Evolutionary conservation across 1,284 basidiomycete species (phyloP), one percentile per base, ranked within the genome.

Genomic region (Serendipita sp.): DNA sequence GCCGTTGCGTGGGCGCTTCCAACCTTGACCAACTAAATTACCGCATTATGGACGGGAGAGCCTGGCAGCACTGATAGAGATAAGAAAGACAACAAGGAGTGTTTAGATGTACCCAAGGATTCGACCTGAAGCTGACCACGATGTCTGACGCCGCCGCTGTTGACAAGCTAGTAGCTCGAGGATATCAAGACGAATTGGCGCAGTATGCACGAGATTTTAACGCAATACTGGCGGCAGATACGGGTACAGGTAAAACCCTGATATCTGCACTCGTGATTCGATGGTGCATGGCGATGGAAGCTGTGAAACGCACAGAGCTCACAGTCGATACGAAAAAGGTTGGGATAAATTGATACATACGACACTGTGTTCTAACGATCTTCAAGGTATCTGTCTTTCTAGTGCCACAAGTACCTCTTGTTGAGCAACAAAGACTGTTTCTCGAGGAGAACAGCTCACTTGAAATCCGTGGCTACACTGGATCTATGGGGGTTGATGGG

Each of bases 351-450:
- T 12, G 13, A 1, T 10, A 53, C 49, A 53, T 53, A 12, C 12
- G 26, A 26, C 15, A n/a, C 29, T 26, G 41, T 30, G 42, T 83
- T 70, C 76, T 78, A 62, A 77, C 83, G 67, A 76, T 86, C n/a
- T 87, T 88, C 67, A 76, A 49, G 29, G 44, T 63, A 55, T 50
- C 73, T 29, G 63, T 73, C 42, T 74, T 73, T 63, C 67, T 93
- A 34, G 88, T 89, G 1, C 89, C 91, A 0, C 87, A 86, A 67
- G 88, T 91, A 1, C 78, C 88, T 1, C 78, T 93, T 13, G 91
- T 91, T 13, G 81, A 87, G 66, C 90, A 93, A 69, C 90, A 93
- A 70, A 81, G 80, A 13, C 74, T 79, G 42, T 89, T 85, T 65
- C 80, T 92, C 66, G 70, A 76, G n/a, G 73, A 76, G 61, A 78